Conservation (phyloP, 768 basidiomycete genomes). For the Cubamyces lactineus region DNA sequence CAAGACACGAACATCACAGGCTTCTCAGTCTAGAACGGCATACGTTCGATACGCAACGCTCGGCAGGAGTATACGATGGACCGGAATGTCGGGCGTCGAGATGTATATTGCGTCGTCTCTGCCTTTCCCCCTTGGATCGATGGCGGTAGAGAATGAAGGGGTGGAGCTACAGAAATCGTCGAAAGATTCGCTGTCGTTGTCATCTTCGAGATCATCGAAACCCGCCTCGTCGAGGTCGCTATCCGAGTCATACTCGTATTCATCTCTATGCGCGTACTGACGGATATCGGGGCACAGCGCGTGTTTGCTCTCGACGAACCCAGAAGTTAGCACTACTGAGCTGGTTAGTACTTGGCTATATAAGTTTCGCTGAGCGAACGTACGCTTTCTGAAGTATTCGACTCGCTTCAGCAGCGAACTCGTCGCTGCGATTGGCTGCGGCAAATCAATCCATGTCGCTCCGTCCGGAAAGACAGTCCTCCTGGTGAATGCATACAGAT, state of each 20-base stretch:
- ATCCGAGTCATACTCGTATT: slow-evolving; percentile 30
- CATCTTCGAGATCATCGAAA: slow-evolving; percentile 21
- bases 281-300: neutral
- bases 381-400: neutral
- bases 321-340: slow-evolving; percentile 17
- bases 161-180: neutral
- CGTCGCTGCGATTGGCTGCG: slow-evolving; percentile 4
- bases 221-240: slow-evolving; percentile 22
- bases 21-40: neutral
- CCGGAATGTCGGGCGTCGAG: neutral
- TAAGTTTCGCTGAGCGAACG: neutral
- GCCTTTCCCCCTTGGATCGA: neutral
- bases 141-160: neutral
- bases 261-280: slow-evolving; percentile 12
- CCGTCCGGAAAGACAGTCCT: neutral
- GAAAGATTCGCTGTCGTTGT: neutral
- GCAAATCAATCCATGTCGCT: neutral
- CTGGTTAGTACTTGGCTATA: too few species aligned
- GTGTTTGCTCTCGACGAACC: slow-evolving; percentile 15
- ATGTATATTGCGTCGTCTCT: neutral
- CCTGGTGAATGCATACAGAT: slow-evolving; percentile 12
- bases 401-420: slow-evolving; percentile 2
- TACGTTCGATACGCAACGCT: slow-evolving; percentile 28
- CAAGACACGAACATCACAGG: neutral
- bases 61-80: slow-evolving; percentile 15